Evolutionary conservation across 2,329 filamentous ascomycete genomes (phyloP).

Genomic region (Cordyceps militaris): DNA sequence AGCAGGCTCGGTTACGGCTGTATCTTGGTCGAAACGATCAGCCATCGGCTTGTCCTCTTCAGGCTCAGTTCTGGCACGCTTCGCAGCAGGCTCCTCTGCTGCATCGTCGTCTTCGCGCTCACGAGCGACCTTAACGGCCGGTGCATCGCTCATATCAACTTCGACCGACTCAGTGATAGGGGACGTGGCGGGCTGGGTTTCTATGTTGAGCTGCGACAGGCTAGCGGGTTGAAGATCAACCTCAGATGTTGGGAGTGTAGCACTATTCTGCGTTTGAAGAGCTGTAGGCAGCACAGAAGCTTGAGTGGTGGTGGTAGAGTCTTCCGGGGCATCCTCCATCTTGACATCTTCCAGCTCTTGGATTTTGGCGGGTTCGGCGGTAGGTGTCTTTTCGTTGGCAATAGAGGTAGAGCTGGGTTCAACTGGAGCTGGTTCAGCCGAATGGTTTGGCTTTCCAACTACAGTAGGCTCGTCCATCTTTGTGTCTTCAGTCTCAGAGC

Average conservation of each 20-base stretch:
- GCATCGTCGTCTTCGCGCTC: slow-evolving; percentile 69
- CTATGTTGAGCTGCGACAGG: slow-evolving; percentile 33
- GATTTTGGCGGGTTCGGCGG: neutral
- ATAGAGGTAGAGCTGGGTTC: neutral
- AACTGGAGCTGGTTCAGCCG: neutral
- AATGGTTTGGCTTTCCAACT: neutral
- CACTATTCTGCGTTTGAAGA: slow-evolving; percentile 6
- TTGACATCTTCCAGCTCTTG: slow-evolving; percentile 2
- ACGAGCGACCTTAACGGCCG: slow-evolving; percentile 57
- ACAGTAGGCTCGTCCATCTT: neutral
- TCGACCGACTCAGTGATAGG: slow-evolving; percentile 30
- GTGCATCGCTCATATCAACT: slow-evolving; percentile 48
- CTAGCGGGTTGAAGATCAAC: slow-evolving; percentile 29
- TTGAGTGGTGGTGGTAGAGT: neutral
- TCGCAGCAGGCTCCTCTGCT: slow-evolving; percentile 59
- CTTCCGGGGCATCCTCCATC: slow-evolving; percentile 11
- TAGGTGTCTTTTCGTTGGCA: neutral
- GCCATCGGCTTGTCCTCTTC: slow-evolving; percentile 32
- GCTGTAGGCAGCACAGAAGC: neutral
- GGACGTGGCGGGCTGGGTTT: slow-evolving; percentile 26
- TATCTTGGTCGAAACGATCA: neutral
- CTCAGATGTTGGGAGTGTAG: slow-evolving; percentile 25
- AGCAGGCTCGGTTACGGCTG: slow-evolving; percentile 17
- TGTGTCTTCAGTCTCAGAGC: neutral
- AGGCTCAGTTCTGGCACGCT: slow-evolving; percentile 69